These are phyloP conservation scores for Evernia prunastri DNA, from an alignment of 495 filamentous ascomycete species.

Conservation along the genomic window DNA sequence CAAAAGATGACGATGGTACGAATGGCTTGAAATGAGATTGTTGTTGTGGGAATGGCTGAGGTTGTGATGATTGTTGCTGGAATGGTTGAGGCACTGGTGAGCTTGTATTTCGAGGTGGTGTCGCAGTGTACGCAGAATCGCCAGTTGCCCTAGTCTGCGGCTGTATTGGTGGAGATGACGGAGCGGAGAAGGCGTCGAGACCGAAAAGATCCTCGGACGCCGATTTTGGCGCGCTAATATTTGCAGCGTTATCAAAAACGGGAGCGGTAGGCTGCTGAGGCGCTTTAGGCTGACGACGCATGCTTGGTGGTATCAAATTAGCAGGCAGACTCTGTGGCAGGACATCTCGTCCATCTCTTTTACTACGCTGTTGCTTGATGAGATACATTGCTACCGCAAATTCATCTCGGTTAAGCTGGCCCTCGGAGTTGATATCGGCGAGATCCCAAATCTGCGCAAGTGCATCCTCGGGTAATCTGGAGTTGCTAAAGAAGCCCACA, in stretches of 20 bases:
- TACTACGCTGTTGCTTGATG: constrained; percentile 77
- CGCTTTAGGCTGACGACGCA: constrained; percentile 62
- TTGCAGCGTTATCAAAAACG: constrained; percentile 42
- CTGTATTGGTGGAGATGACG: constrained; percentile 51
- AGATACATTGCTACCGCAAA: constrained; percentile 98
- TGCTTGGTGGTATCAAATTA: constrained; percentile 78
- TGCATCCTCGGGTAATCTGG: constrained; percentile 78
- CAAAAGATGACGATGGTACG: constrained; percentile 83
- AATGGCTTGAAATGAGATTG: constrained; percentile 75
- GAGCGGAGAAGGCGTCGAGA: constrained; percentile 58
- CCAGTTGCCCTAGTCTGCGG: constrained; percentile 56
- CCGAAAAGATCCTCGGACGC: constrained; percentile 90
- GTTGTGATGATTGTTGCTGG: constrained; percentile 31
- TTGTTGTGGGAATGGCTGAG: constrained; percentile 28
- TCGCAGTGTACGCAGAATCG: constrained; percentile 47
- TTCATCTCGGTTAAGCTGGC: constrained; percentile 76
- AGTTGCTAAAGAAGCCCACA: constrained; percentile 90
- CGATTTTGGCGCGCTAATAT: constrained; percentile 54
- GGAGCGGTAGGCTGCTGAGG: constrained; percentile 45
- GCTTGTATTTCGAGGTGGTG: constrained; percentile 30
- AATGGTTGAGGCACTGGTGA: constrained; percentile 16
- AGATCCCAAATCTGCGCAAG: constrained; percentile 98
- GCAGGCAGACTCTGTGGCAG: constrained; percentile 70
- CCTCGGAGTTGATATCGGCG: constrained; percentile 86
- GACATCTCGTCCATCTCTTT: constrained; percentile 49